Base-by-base conservation (phyloP, 1,284 basidiomycete species). In the Exobasidium rhododendri region DNA sequence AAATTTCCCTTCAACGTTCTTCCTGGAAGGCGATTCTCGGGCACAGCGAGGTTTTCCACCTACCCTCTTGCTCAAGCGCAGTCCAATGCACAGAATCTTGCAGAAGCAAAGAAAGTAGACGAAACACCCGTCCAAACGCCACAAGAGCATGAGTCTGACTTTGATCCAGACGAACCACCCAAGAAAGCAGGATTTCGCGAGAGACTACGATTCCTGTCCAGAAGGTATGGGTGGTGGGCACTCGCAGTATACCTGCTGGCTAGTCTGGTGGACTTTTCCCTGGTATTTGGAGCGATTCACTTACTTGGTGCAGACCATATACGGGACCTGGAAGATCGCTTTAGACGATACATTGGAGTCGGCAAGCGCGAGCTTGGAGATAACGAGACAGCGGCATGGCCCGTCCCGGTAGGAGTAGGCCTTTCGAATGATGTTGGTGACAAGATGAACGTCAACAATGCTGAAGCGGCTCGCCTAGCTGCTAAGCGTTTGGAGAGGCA, bases 301-400 rank as follows among this genome's bases (percentile, higher is more conserved):
- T 82, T 92, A 52, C 82, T 94, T 40, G 94, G 94, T 45, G 92
- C 92, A 0, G 92, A 97, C 60, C 88, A 91, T 68, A 92, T 97
- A 62, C 85, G 88, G 7, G 85, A 85, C 11, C 81, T 87, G 26
- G 86, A 89, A 2, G 78, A 85, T 11, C 83, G 84, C 26, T 84
- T 86, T 0, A 75, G 81, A 20, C 63, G 71, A 17, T 61, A 59
- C 24, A 32, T 82, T 26, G 76, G 77, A 4, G 73, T 81, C 47
- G 70, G 59, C 28, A 65, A 71, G 55, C 63, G 62, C 31, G 55
- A 60, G n/a, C 6, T 44, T 17, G 56, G 60, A 20, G 58, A 61
- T 26, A 50, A 59, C 2, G 62, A 65, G 17, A 53, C 31, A 47
- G 54, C 58, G 32, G 47, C 59, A 20, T 53, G 53, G 44, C 60